phyloP scores from a whole-genome alignment of 2,329 filamentous ascomycete species.

The Fusarium clavum region DNA sequence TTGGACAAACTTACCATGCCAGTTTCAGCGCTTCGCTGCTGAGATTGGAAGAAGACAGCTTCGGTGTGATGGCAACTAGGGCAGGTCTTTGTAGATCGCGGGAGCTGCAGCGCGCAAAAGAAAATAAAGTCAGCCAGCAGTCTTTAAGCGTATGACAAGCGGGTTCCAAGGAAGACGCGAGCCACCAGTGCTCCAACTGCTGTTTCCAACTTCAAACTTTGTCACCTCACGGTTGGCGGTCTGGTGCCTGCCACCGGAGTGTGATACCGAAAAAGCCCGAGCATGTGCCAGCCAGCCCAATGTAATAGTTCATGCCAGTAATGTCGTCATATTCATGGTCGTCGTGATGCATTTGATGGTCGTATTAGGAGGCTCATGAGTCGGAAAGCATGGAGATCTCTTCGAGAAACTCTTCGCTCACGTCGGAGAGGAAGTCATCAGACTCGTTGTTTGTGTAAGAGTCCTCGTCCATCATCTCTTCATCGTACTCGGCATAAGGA shows the following conservation, averaged over 20 bases:
- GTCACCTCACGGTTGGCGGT: slow-evolving; percentile 32
- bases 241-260: slow-evolving; percentile 30
- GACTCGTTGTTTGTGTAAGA: slow-evolving; percentile 34
- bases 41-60: slow-evolving; percentile 98
- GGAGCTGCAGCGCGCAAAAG: slow-evolving; percentile 74
- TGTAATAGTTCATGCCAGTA: slow-evolving; percentile 18
- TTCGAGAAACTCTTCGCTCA: slow-evolving; percentile 40
- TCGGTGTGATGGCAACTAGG: slow-evolving; percentile 87
- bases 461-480: slow-evolving; percentile 51
- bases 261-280: slow-evolving; percentile 33
- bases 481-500: slow-evolving; percentile 54
- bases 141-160: slow-evolving; percentile 45
- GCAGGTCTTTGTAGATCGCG: slow-evolving; percentile 87
- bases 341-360: slow-evolving; percentile 9
- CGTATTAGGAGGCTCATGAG: slow-evolving; percentile 22
- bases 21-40: slow-evolving; percentile 95
- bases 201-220: slow-evolving; percentile 38
- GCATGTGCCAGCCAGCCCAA: slow-evolving; percentile 44
- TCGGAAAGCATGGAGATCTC: slow-evolving; percentile 40
- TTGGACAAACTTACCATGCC: slow-evolving; percentile 82
- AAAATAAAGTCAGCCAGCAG: slow-evolving; percentile 58
- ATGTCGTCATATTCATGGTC: slow-evolving; percentile 27
- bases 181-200: slow-evolving; percentile 43
- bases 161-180: slow-evolving; percentile 47
- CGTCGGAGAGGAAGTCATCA: slow-evolving; percentile 38